Percentiles rank a stretch among this genome's conserved stretches.
These are phyloP conservation scores for Eutrema yunnanense DNA, from an alignment of 345 rosid genomes.

Conservation along the genomic window DNA sequence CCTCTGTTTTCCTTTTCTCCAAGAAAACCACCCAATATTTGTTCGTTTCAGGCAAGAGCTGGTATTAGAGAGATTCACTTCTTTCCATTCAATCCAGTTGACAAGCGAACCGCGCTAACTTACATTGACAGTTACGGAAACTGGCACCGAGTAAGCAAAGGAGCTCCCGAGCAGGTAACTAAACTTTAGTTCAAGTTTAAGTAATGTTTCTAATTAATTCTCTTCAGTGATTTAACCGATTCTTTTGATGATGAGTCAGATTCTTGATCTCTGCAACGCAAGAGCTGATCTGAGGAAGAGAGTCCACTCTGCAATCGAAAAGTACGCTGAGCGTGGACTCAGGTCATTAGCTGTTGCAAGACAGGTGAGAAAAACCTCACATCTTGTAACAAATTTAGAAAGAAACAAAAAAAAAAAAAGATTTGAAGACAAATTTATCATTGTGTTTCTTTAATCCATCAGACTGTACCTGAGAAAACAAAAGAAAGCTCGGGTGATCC, in stretches of 20 bases:
- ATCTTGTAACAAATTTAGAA: neutral
- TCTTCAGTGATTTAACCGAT: neutral
- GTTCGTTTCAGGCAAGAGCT: conserved; percentile 55
- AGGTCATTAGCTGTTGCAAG: conserved; percentile 73
- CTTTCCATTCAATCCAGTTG: conserved; percentile 80
- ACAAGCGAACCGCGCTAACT: conserved; percentile 79
- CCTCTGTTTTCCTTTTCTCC: neutral
- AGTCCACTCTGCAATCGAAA: conserved; percentile 55
- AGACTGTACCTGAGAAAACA: conserved; percentile 64
- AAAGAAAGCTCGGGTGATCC: conserved; percentile 69
- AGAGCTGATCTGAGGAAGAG: conserved; percentile 55
- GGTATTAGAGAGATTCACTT: conserved; percentile 72
- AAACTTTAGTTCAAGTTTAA: neutral
- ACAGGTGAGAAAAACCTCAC: conserved; percentile 42
- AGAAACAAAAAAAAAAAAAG: neutral
- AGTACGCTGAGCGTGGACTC: conserved; percentile 77
- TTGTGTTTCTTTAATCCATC: neutral
- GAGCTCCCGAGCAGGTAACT: conserved; percentile 88
- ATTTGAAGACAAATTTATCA: no score
- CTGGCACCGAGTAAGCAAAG: conserved; percentile 84
- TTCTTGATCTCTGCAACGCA: conserved; percentile 49
- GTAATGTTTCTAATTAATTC: neutral
- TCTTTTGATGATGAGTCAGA: conserved; percentile 35
- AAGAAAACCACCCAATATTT: neutral
- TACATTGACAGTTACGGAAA: conserved; percentile 58